phyloP scores from a whole-genome alignment of 2,329 filamentous ascomycete species.

The Massarina eburnea region DNA sequence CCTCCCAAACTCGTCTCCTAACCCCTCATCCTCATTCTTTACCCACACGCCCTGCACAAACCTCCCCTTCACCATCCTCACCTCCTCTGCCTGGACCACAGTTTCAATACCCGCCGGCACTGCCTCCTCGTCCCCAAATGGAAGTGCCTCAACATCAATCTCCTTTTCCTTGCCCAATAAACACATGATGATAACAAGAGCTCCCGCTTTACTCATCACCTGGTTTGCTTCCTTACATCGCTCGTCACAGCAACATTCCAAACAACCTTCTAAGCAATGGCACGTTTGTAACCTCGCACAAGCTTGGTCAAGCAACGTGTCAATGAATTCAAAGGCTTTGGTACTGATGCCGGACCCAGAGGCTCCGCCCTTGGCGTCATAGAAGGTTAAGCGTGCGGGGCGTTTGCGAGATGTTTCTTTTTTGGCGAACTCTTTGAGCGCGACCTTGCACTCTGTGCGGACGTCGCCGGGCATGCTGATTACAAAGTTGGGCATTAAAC shows the following conservation, averaged over 20 bases:
- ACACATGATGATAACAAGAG: slow-evolving; percentile 76
- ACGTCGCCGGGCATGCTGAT: slow-evolving; percentile 89
- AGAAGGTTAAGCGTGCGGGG: slow-evolving; percentile 87
- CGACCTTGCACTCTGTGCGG: slow-evolving; percentile 89
- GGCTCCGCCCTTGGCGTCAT: slow-evolving; percentile 88
- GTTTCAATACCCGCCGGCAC: slow-evolving; percentile 77
- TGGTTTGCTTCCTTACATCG: slow-evolving; percentile 82
- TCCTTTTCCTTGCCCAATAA: slow-evolving; percentile 72
- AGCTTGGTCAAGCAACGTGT: slow-evolving; percentile 74
- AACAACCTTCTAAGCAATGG: slow-evolving; percentile 75
- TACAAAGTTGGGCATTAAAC: slow-evolving; percentile 86
- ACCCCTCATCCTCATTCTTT: slow-evolving; percentile 34
- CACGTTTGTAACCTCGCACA: slow-evolving; percentile 76
- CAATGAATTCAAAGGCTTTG: slow-evolving; percentile 92
- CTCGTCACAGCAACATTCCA: slow-evolving; percentile 87
- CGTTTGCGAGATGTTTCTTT: slow-evolving; percentile 72
- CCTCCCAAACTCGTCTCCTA: slow-evolving; percentile 34
- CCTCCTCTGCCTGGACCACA: slow-evolving; percentile 70
- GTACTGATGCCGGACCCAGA: slow-evolving; percentile 82
- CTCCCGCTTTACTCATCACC: slow-evolving; percentile 91
- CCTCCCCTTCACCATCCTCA: slow-evolving; percentile 52
- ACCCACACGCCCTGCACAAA: slow-evolving; percentile 44
- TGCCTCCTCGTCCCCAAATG: slow-evolving; percentile 76
- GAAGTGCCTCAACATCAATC: slow-evolving; percentile 80
- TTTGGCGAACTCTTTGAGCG: slow-evolving; percentile 81